Base-by-base conservation (phyloP, 1,139 yeast genomes). In the Arxiozyma heterogenica region DNA sequence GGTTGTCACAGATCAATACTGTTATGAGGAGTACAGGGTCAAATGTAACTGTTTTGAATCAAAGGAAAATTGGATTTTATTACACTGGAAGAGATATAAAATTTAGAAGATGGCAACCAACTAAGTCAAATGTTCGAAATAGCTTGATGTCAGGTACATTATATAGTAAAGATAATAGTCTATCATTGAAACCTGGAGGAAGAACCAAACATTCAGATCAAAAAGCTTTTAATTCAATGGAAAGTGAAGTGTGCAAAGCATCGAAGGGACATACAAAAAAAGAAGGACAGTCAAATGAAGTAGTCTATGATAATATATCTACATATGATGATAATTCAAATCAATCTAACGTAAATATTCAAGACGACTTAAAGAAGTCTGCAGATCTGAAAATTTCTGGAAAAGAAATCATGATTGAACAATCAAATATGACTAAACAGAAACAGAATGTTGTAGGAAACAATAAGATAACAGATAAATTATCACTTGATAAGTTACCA, bases 401-500 rank as follows among this genome's bases (percentile, higher is more conserved):
- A 21, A 3, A 2, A 8, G 9, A 20, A 34, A 17, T 8, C 34
- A 8, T 18, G 20, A 2, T 15, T 3, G 9, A 11, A 30, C 15
- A n/a, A n/a, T 17, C 30, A 30, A 45, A 20, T 21, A 38, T n/a
- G 2, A 18, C 18, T 17, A 21, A 30, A 20, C 18, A 20, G 8
- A 45, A 38, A 46, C 39, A 46, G 17, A 21, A 2, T 4, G 6
- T 6, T 25, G 17, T 6, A 15, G 42, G 20, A 18, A 38, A 4
- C 42, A 8, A 6, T 34, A 38, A 46, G 15, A 22, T 34, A 46
- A 23, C 52, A 38, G 17, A 25, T 6, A 30, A 27, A 45, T 11
- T 43, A 18, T 52, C 48, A 15, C 41, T 51, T 17, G 43, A 47
- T n/a, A 55, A 53, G 20, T 52, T 63, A 9, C 64, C 65, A 6